Base-by-base conservation (phyloP, 495 filamentous ascomycete species). In the Friedmanniomyces simplex region DNA sequence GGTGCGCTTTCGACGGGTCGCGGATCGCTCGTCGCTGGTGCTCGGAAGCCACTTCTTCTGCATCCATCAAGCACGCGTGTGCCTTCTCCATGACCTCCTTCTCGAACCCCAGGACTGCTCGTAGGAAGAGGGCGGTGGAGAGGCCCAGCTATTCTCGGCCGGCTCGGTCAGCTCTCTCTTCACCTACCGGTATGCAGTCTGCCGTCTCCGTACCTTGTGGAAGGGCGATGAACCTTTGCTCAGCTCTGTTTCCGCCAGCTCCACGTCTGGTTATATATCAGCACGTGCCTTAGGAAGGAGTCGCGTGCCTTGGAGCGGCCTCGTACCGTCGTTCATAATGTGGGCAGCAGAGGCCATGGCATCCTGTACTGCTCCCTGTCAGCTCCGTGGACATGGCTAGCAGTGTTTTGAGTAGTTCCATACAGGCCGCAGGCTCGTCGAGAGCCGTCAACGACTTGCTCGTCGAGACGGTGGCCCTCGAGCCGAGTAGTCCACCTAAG, bases 11-110 rank as follows among this genome's bases (percentile, higher is more conserved):
- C 2, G 50, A 50, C 8, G 73, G 66, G 4, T 76, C 73, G 42
- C 77, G 69, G 59, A 88, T 79, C 2, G 86, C 84, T 70, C 81
- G 82, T 57, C 85, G 83, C 67, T 88, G 85, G 57, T 95, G 87
- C 53, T 81, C 81, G 68, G 81, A 83, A n/a, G 88, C 85, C 41
- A 77, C 75, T 26, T 73, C 82, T 71, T 96, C 91, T n/a, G 89
- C 88, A 39, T 86, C 86, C 26, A 74, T 77, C 21, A 98, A 78
- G 50, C 80, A 76, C 49, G 82, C 81, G 18, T 82, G 80, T 16
- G 93, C 89, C 74, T 95, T 83, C 58, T 81, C 81, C 87, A 98
- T 94, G 54, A 95, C 76, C n/a, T 93, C 88, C 62, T 91, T 87
- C 71, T 98, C 93, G 66, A 96, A 94, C 5, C 94, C 91, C 11